Base-by-base conservation (phyloP, 768 basidiomycete species). In the Boletus rubroflammeus region DNA sequence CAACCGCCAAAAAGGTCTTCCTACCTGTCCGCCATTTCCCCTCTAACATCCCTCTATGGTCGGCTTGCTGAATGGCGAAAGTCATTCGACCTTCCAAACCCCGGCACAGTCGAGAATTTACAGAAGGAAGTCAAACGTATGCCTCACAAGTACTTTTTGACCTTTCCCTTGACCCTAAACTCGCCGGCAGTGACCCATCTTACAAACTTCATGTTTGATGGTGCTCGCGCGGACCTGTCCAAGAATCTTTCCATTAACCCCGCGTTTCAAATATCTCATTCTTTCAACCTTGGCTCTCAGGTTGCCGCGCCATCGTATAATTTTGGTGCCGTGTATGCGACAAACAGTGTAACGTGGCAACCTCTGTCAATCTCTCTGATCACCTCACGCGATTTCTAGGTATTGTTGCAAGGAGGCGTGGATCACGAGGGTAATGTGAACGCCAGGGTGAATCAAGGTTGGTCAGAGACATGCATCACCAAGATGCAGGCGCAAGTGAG, bases 181-280 rank as follows among this genome's bases (percentile, higher is more conserved):
- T 50, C 40, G 46, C 31, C 32, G 29, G 2, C 71, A 98, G 95
- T 83, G 50, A 96, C 93, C 13, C 93, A 93, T 65, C 74, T 98
- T 47, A 89, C 87, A 42, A 97, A 96, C 77, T 96, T 88, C 76
- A 84, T 93, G 67, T 98, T 98, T 71, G 97, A 99, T 77, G 97
- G 97, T 60, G 97, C 90, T 26, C 81, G 95, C 62, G 97, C 96
- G 31, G 97, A 99, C 77, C 78, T 98, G 63, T 88, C 91, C 45
- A 99, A 98, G 76, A 87, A 82, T 62, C 78, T 98, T 62, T 96
- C 93, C 28, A 80, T 88, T 71, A 91, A 84, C 71, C 97, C 97
- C n/a, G 84, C 90, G 47, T 98, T 98, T 82, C 96, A 98, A 78
- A 89, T 98, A 63, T 95, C 94, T 56, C 97, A 99, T 72, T 90